Evolutionary conservation across 208 protist genomes (phyloP), one percentile per base, ranked within the genome.

Genomic region (Trypanosoma brucei): DNA sequence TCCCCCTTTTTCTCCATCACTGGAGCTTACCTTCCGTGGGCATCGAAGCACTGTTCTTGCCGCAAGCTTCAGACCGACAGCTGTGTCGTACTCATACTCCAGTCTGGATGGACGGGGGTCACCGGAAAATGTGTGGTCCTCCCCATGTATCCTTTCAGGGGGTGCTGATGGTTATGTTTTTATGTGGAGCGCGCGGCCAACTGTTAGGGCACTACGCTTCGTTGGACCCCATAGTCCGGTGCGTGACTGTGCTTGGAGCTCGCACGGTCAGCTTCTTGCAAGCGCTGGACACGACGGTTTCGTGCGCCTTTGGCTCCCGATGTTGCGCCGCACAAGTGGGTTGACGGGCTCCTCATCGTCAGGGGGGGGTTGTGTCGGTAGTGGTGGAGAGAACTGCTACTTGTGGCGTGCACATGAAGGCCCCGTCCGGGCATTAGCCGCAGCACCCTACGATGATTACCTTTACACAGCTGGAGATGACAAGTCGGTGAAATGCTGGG

Each of bases 401-500:
- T 33, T 64, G 59, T 83, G 72, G 67, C 73, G 82, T 9, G 92
- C 76, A 34, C 92, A 97, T 71, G 61, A 65, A 6, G 92, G 86
- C 0, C 76, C 88, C 0, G 78, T 85, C 30, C 79, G 88, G 5
- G 78, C 78, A 3, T 30, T 95, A 5, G 84, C 69, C 49, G 88
- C 93, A 44, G 82, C 89, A 2, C 62, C 74, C 38, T 76, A 94
- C 51, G 79, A 78, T 52, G 76, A 86, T 44, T 58, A 79, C 39
- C 56, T 96, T 22, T 91, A 86, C 69, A 93, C 86, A 35, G 79
- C 72, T 38, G 87, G 86, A 13, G 83, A 94, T 45, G 90, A 96
- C 68, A 93, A 94, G 66, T 62, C 76, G 8, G 76, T 93, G n/a
- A 96, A 96, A 65, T 69, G 67, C 51, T 95, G 89, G 84, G 81